A percentile compares a stretch with the other conserved stretches of the same genome.
Conservation (phyloP, 345 rosid genomes). For the Pugionium cornutum region DNA sequence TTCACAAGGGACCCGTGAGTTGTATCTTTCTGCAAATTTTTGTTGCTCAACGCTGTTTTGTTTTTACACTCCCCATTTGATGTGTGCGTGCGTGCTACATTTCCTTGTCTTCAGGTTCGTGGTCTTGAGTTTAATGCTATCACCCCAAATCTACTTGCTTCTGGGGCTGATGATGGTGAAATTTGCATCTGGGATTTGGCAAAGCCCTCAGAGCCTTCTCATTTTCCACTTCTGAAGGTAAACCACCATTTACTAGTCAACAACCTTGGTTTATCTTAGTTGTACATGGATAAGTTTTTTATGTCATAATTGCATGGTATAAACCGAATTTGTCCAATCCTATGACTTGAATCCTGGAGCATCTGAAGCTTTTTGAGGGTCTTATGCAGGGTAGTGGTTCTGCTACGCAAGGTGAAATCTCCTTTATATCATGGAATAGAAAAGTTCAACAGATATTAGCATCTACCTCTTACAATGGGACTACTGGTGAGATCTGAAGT, state of each 20-base stretch:
- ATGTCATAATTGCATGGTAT: slow-evolving; percentile 3
- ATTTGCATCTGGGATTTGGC: slow-evolving; percentile 94
- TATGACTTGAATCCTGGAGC: slow-evolving; percentile 10
- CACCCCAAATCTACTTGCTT: slow-evolving; percentile 83
- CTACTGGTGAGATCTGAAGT: slow-evolving; percentile 69
- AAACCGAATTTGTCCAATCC: slow-evolving; percentile 6
- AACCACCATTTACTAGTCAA: slow-evolving; percentile 8
- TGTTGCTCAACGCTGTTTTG: neutral
- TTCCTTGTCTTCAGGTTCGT: slow-evolving; percentile 64
- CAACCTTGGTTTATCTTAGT: neutral
- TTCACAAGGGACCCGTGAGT: slow-evolving; percentile 96
- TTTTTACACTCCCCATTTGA: slow-evolving; percentile 13
- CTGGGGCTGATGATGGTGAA: slow-evolving; percentile 99
- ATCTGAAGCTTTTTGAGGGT: slow-evolving; percentile 18
- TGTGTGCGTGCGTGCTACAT: neutral
- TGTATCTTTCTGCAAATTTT: slow-evolving; percentile 16
- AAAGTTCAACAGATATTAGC: slow-evolving; percentile 92
- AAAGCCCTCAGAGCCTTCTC: slow-evolving; percentile 76
- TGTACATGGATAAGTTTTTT: neutral
- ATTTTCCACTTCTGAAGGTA: slow-evolving; percentile 86
- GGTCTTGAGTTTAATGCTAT: slow-evolving; percentile 91
- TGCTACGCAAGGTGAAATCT: slow-evolving; percentile 94
- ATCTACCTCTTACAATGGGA: slow-evolving; percentile 91
- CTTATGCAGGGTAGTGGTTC: slow-evolving; percentile 84
- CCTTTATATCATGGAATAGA: slow-evolving; percentile 93